A percentile compares a stretch with the other conserved stretches of the same genome.
Evolutionary conservation across 352 stramenopile genomes (phyloP).

Genomic region (Phytopythium chamaehyphon): DNA sequence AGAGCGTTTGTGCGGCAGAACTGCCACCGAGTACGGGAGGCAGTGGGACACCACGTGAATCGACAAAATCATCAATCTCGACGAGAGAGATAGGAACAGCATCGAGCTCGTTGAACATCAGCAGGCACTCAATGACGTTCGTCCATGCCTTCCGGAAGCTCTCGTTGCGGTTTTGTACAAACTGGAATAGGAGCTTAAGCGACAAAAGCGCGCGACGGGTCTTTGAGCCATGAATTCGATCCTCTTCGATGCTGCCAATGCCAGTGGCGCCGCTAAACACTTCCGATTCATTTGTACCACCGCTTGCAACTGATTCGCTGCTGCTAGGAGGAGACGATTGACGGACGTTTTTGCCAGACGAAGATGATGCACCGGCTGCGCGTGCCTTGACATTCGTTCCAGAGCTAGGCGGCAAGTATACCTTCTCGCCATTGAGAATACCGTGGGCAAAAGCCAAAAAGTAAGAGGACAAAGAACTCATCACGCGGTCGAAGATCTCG

Average conservation of each 20-base stretch:
- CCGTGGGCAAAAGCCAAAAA: constrained; percentile 84
- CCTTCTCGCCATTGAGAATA: constrained; percentile 80
- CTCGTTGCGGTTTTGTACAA: constrained; percentile 78
- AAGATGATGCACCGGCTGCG: constrained; percentile 6
- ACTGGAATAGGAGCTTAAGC: constrained; percentile 80
- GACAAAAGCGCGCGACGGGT: constrained; percentile 71
- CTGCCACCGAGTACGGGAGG: constrained; percentile 58
- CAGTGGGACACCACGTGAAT: constrained; percentile 73
- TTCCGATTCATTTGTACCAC: constrained; percentile 1
- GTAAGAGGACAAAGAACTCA: constrained; percentile 73
- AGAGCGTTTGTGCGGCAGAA: constrained; percentile 13
- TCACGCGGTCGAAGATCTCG: constrained; percentile 81
- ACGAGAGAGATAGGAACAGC: constrained; percentile 81
- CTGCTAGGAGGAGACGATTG: constrained; percentile 8
- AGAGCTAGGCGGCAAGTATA: constrained; percentile 59
- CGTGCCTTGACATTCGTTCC: constrained; percentile 17
- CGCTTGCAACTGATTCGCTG: constrained; percentile 7
- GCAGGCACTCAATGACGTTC: constrained; percentile 77
- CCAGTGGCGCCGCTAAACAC: background rate
- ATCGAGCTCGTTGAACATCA: constrained; percentile 89
- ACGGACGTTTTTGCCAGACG: background rate
- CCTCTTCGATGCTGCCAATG: constrained; percentile 39
- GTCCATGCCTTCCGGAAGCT: constrained; percentile 78
- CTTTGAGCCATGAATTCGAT: constrained; percentile 62
- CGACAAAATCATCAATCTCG: constrained; percentile 88